These are phyloP conservation scores for Paramecium sonneborni DNA, from an alignment of 73 alveolate genomes.

Conservation along the genomic window DNA sequence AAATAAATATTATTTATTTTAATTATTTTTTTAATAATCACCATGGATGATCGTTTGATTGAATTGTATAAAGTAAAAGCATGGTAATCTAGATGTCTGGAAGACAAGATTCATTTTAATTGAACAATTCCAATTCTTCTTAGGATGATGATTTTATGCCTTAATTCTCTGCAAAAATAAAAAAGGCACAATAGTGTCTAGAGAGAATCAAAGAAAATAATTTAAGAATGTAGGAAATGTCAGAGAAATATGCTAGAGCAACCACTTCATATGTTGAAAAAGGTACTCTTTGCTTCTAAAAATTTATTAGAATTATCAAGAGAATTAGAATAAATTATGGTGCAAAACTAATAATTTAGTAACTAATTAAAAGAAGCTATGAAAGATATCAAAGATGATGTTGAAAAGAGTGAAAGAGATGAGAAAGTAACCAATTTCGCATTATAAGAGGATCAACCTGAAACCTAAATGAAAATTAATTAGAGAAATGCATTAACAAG, in stretches of 20 bases:
- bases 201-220: conserved; percentile 37
- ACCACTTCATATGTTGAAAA: conserved; percentile 3
- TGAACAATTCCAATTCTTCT: neutral
- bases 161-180: neutral
- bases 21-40: neutral
- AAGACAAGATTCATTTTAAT: neutral
- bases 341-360: neutral
- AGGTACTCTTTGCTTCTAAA: neutral
- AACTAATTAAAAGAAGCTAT: neutral
- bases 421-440: neutral
- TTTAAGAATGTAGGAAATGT: neutral
- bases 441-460: conserved; percentile 22
- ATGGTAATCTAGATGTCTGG: conserved; percentile 40
- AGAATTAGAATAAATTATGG: conserved; percentile 43
- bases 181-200: conserved; percentile 14
- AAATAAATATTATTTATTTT: too few species aligned
- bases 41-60: conserved; percentile 17
- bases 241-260: conserved; percentile 1
- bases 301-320: neutral
- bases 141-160: conserved; percentile 54
- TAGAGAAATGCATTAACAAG: neutral
- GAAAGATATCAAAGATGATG: neutral
- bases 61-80: conserved; percentile 14
- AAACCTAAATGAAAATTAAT: conserved; percentile 33
- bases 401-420: neutral